Percentiles rank a stretch among this genome's conserved stretches.
These are phyloP conservation scores for Silene noctiflora DNA, from an alignment of 179 eudicot genomes.

Conservation along the genomic window DNA sequence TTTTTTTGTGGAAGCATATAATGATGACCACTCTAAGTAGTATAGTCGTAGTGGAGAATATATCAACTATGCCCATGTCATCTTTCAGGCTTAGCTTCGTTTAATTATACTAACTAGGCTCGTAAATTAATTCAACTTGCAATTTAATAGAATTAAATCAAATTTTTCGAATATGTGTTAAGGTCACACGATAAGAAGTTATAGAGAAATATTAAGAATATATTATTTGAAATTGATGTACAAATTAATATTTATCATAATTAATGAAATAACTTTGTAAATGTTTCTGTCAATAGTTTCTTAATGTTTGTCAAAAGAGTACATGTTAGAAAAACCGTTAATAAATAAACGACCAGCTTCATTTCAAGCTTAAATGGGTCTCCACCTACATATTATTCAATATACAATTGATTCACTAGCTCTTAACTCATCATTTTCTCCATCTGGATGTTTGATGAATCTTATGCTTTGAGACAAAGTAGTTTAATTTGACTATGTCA, in stretches of 20 bases:
- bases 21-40: background rate
- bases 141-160: background rate
- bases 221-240: no score
- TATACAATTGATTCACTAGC: background rate
- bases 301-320: no score
- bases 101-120: background rate
- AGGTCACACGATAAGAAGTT: no score
- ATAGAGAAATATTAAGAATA: no score
- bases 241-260: no score
- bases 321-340: no score
- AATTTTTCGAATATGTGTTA: no score
- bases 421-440: background rate
- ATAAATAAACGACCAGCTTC: background rate
- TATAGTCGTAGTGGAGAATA: constrained; percentile 8
- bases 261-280: no score
- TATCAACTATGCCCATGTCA: constrained; percentile 10
- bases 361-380: background rate
- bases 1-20: background rate
- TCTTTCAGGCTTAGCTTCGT: background rate
- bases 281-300: no score
- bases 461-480: background rate
- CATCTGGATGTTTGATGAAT: background rate
- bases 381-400: background rate
- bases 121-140: background rate
- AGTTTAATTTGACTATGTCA: background rate